These are phyloP conservation scores for Pestalotiopsis sp. DNA, from an alignment of 2,329 filamentous ascomycete species.

Conservation along the genomic window DNA sequence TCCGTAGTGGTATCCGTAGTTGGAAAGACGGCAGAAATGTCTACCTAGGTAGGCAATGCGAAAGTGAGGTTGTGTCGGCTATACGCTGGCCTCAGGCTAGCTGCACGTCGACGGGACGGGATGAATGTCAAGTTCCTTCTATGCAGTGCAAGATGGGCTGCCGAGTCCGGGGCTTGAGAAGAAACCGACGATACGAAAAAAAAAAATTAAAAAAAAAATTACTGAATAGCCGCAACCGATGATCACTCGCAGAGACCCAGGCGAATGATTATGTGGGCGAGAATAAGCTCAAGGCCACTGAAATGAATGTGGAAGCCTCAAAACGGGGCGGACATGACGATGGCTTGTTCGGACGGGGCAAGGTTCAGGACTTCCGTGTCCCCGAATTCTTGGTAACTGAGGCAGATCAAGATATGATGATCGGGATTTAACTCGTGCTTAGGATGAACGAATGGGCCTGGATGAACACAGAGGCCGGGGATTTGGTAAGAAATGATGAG, in stretches of 20 bases:
- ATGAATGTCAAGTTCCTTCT: not conserved
- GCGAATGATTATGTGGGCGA: not conserved
- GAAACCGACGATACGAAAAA: not conserved
- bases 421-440: not conserved
- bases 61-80: not conserved
- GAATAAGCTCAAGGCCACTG: not conserved
- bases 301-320: slow-evolving; percentile 8
- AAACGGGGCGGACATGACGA: not conserved
- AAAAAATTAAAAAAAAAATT: not conserved
- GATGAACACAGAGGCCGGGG: not conserved
- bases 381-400: not conserved
- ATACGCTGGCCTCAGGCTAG: not conserved
- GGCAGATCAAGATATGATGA: not conserved
- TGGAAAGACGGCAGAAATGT: not conserved
- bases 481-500: not conserved
- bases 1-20: not conserved
- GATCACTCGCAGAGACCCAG: not conserved
- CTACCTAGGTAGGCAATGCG: not conserved
- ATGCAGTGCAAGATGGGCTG: not conserved
- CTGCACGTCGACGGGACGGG: not conserved
- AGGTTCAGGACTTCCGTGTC: not conserved
- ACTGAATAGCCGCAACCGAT: not conserved
- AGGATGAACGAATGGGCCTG: not conserved
- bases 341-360: not conserved
- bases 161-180: not conserved